These are phyloP conservation scores for Pulicaria dysenterica DNA, from an alignment of 129 eudicot genomes.

Conservation along the genomic window DNA sequence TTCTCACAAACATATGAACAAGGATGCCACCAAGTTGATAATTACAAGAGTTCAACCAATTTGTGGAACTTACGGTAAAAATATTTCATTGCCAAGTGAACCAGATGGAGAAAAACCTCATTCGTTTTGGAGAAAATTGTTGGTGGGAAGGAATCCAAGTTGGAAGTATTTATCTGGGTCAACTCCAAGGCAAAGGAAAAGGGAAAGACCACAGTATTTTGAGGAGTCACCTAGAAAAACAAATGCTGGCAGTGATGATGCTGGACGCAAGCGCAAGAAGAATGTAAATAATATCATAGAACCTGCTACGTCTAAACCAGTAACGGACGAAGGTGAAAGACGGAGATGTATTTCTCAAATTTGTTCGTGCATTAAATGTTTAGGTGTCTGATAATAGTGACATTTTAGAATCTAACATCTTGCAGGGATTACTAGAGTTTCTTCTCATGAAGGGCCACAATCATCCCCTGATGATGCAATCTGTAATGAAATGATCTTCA, in stretches of 20 bases:
- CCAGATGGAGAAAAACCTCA: constrained; percentile 55
- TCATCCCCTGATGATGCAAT: constrained; percentile 16
- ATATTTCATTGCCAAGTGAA: constrained; percentile 51
- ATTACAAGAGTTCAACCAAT: constrained; percentile 50
- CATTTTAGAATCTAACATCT: too few relatives aligned
- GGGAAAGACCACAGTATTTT: constrained; percentile 58
- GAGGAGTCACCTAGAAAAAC: constrained; percentile 37
- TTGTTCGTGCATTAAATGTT: too few relatives aligned
- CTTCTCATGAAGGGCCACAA: constrained; percentile 27
- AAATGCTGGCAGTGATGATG: constrained; percentile 45
- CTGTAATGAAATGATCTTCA: constrained; percentile 36
- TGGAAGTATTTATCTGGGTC: constrained; percentile 62
- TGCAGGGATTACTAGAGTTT: neutral
- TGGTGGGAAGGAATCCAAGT: constrained; percentile 55
- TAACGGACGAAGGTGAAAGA: constrained; percentile 33
- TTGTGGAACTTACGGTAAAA: constrained; percentile 46
- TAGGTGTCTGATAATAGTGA: too few relatives aligned
- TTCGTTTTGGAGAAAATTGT: constrained; percentile 70
- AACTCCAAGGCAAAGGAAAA: constrained; percentile 64
- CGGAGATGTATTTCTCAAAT: constrained; percentile 7
- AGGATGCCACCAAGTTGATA: constrained; percentile 23
- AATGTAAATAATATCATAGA: constrained; percentile 30
- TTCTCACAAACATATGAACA: constrained; percentile 26
- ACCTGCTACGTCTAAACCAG: constrained; percentile 36
- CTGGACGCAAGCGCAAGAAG: constrained; percentile 59